These are phyloP conservation scores for Stachybotrys elegans DNA, from an alignment of 2,329 filamentous ascomycete species.

Conservation along the genomic window DNA sequence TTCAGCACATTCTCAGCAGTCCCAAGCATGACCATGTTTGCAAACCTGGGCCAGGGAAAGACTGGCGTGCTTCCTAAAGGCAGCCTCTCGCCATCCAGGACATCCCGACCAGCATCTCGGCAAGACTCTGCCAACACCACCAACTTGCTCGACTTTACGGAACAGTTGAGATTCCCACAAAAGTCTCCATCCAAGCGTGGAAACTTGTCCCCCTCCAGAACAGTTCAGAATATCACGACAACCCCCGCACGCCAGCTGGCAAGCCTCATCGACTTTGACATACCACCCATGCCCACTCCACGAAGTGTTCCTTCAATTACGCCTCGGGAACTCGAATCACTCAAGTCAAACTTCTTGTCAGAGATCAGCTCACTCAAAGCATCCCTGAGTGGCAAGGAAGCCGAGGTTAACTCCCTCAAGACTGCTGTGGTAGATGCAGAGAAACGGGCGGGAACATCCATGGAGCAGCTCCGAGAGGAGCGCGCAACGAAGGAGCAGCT, in stretches of 20 bases:
- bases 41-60: constrained; percentile 64
- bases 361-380: constrained; percentile 94
- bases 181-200: constrained; percentile 41
- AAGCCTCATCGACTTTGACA: constrained; percentile 71
- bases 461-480: constrained; percentile 80
- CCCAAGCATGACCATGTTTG: constrained; percentile 80
- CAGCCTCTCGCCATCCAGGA: constrained; percentile 29
- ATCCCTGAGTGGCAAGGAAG: constrained; percentile 86
- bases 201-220: constrained; percentile 24
- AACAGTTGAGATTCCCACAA: constrained; percentile 53
- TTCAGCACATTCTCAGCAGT: constrained; percentile 89
- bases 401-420: constrained; percentile 83
- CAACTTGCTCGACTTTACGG: constrained; percentile 85
- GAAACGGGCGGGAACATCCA: constrained; percentile 79
- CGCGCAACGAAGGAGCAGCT: constrained; percentile 64
- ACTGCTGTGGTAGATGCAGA: constrained; percentile 86
- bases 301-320: constrained; percentile 88
- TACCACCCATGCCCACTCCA: constrained; percentile 89
- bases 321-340: constrained; percentile 82
- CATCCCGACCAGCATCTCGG: constrained; percentile 25
- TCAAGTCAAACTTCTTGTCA: constrained; percentile 86
- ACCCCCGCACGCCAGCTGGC: constrained; percentile 53
- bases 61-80: constrained; percentile 42
- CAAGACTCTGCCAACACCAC: constrained; percentile 58
- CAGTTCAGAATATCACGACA: constrained; percentile 22